Conservation (phyloP, 2,329 filamentous ascomycete genomes). For the Ramularia collo-cygni region DNA sequence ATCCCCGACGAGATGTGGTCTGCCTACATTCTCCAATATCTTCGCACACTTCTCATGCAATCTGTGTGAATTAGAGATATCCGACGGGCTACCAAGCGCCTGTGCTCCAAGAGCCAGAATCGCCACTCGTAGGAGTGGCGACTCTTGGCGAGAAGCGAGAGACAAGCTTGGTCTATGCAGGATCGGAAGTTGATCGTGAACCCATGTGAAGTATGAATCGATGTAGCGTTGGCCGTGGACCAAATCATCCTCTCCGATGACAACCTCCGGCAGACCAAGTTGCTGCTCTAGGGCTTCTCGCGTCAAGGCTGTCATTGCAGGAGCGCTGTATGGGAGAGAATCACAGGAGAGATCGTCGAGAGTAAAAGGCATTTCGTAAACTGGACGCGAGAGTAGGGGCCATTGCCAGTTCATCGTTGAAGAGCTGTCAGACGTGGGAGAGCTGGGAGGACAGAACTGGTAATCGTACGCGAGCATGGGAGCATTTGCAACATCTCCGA, state of each 20-base stretch:
- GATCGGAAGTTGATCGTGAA: slow-evolving; percentile 40
- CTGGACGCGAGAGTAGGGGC: slow-evolving; percentile 1
- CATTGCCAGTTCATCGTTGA: slow-evolving; percentile 11
- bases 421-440: slow-evolving; percentile 18
- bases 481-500: slow-evolving; percentile 7
- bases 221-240: slow-evolving; percentile 32
- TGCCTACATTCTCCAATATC: slow-evolving; percentile 28
- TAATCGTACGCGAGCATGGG: slow-evolving; percentile 4
- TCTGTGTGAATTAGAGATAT: slow-evolving; percentile 31
- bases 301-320: slow-evolving; percentile 6
- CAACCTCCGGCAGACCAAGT: neutral
- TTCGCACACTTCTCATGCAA: slow-evolving; percentile 38
- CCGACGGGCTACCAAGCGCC: slow-evolving; percentile 26
- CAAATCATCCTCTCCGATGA: neutral
- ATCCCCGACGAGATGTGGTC: neutral
- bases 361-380: neutral
- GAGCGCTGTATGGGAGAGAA: neutral
- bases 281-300: slow-evolving; percentile 17
- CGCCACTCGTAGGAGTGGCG: slow-evolving; percentile 40
- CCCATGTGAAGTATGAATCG: slow-evolving; percentile 39
- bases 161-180: slow-evolving; percentile 37
- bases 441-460: slow-evolving; percentile 8
- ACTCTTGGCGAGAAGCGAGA: slow-evolving; percentile 20
- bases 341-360: neutral
- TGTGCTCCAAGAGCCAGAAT: slow-evolving; percentile 40